A percentile compares a stretch with the other conserved stretches of the same genome.
Conservation (phyloP, 106 monocot genomes). For the Platanthera zijinensis region DNA sequence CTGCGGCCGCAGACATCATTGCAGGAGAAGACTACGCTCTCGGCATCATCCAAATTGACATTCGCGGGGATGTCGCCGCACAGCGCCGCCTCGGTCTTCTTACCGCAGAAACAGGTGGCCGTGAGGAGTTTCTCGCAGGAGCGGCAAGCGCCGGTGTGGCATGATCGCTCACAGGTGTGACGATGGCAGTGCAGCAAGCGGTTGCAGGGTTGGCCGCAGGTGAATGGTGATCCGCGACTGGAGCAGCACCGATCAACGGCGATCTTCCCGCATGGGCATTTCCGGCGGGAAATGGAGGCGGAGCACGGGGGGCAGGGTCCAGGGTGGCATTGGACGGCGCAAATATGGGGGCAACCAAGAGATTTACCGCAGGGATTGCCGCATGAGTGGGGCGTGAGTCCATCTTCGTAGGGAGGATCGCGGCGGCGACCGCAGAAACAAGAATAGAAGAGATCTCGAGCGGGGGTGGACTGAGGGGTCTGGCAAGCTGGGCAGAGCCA, state of each 20-base stretch:
- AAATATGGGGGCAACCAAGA: constrained; percentile 66
- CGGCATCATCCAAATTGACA: constrained; percentile 22
- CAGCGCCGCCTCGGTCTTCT: constrained; percentile 52
- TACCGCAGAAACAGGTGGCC: constrained; percentile 70
- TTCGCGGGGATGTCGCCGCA: constrained; percentile 64
- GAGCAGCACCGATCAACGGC: constrained; percentile 62
- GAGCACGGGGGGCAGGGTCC: constrained; percentile 95
- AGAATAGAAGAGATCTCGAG: constrained; percentile 45
- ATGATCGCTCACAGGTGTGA: constrained; percentile 58
- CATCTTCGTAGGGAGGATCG: constrained; percentile 72
- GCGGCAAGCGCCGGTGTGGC: constrained; percentile 64
- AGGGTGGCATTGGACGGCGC: constrained; percentile 95
- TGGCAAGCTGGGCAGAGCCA: constrained; percentile 98
- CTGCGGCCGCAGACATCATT: constrained; percentile 30
- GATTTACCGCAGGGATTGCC: constrained; percentile 77
- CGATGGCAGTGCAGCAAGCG: constrained; percentile 46
- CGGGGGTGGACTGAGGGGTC: constrained; percentile 37
- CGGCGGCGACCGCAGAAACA: constrained; percentile 71
- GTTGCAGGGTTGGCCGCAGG: constrained; percentile 55
- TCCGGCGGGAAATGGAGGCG: constrained; percentile 55
- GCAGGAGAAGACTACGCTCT: constrained; percentile 69
- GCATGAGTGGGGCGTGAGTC: constrained; percentile 84
- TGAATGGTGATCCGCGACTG: constrained; percentile 32
- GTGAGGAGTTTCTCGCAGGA: constrained; percentile 47
- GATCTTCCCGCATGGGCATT: constrained; percentile 81